Evolutionary conservation across 352 stramenopile genomes (phyloP).

Genomic region (Pythium coloratum): DNA sequence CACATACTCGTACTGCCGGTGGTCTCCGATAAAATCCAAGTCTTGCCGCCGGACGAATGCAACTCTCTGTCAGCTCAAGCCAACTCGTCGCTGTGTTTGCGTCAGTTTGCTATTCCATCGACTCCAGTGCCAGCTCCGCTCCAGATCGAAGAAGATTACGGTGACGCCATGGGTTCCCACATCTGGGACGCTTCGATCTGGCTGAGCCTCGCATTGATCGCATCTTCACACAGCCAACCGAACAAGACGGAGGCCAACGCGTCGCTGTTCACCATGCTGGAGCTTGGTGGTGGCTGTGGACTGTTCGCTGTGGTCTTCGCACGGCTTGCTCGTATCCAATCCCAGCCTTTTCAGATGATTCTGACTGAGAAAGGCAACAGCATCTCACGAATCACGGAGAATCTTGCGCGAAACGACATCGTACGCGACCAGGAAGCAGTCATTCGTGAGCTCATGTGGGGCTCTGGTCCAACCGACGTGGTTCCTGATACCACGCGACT

Average conservation of each 20-base stretch:
- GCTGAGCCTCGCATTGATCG: constrained; percentile 38
- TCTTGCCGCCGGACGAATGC: not conserved
- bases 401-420: constrained; percentile 34
- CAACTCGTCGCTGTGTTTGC: constrained; percentile 16
- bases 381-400: constrained; percentile 28
- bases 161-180: constrained; percentile 62
- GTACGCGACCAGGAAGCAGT: not conserved
- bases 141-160: constrained; percentile 57
- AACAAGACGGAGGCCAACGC: not conserved
- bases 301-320: constrained; percentile 44
- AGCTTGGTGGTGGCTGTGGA: constrained; percentile 50
- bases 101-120: constrained; percentile 14
- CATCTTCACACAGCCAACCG: not conserved
- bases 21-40: constrained; percentile 27
- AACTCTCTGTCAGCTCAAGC: not conserved
- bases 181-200: constrained; percentile 69
- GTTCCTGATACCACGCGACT: not conserved
- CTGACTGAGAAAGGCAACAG: constrained; percentile 43
- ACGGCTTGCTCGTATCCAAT: not conserved
- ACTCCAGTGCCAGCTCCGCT: not conserved
- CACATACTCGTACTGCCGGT: constrained; percentile 43
- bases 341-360: constrained; percentile 17
- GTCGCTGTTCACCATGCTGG: constrained; percentile 25
- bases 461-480: constrained; percentile 1
- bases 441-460: constrained; percentile 39